Base-by-base conservation (phyloP, 768 basidiomycete species). In the Tylopilus rubrobrunneus region DNA sequence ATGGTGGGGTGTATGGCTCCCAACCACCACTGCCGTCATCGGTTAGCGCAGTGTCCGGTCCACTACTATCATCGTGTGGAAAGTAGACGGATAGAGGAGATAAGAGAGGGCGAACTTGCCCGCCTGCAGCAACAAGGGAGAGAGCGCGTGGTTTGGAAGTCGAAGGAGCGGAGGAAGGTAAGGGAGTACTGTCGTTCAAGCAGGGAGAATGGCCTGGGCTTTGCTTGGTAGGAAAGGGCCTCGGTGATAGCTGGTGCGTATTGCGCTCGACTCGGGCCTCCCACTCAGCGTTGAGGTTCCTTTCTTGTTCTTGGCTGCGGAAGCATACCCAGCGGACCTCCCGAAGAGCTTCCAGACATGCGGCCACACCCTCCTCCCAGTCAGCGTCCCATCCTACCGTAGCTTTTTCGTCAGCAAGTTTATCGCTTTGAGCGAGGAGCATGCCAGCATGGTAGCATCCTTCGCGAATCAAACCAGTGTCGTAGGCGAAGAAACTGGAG, bases 371-470 rank as follows among this genome's bases (percentile, higher is more conserved):
- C 9, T 73, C 70, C 44, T 71, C 66, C 55, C 64, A 66, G 29
- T 71, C 70, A 1, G 25, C 37, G 6, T 71, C 58, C 62, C 70
- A 72, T 25, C 63, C 51, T 7, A 51, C 25, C n/a, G 41, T 48
- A 33, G 58, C 61, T 7, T 50, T 52, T 14, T 70, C 61, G 1
- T 54, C 42, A 28, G 52, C 60, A 25, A 73, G 55, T 29, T 75
- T 67, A 21, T 79, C 82, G 8, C 72, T 67, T 53, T 80, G 83
- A 0, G 88, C 89, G 7, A 91, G 78, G 37, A 93, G 72, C 56
- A 87, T 81, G 2, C 84, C 92, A 4, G 90, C 89, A 62, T 87
- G 95, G 77, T 87, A 96, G 62, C 87, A 91, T 4, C 94, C 94
- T 62, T 96, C 93, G 19, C 89, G 82, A 49, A 94, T 84, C 5